These are phyloP conservation scores for Didymella lethalis DNA, from an alignment of 2,329 filamentous ascomycete species.

Conservation along the genomic window DNA sequence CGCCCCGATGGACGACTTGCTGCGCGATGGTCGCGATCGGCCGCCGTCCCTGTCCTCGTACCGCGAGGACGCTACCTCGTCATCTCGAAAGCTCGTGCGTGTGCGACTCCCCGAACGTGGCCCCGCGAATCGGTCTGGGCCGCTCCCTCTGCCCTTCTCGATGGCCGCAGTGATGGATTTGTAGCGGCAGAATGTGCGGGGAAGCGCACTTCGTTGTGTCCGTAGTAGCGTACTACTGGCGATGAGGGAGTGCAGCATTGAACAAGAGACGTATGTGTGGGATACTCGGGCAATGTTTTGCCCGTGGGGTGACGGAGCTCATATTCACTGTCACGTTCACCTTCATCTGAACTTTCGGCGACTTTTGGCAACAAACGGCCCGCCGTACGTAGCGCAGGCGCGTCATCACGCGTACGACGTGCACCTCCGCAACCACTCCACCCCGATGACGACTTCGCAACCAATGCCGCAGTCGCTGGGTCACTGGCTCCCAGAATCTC, in stretches of 20 bases:
- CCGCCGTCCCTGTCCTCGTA: slow-evolving; percentile 12
- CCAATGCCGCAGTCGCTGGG: neutral
- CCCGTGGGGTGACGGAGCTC: neutral
- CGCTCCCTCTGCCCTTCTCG: slow-evolving; percentile 37
- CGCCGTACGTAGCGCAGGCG: slow-evolving; percentile 3
- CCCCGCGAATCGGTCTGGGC: slow-evolving; percentile 22
- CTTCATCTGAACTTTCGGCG: slow-evolving; percentile 8
- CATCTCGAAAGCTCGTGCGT: slow-evolving; percentile 3
- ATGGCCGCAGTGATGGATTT: slow-evolving; percentile 47
- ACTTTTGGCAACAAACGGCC: slow-evolving; percentile 18
- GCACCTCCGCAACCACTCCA: neutral
- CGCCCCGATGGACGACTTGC: slow-evolving; percentile 19
- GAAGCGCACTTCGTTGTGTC: slow-evolving; percentile 22
- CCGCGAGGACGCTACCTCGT: neutral
- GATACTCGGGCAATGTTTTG: neutral
- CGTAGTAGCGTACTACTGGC: slow-evolving; percentile 29
- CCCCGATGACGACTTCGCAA: neutral
- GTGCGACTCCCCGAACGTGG: slow-evolving; percentile 22
- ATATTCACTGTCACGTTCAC: slow-evolving; percentile 5
- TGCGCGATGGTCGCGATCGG: slow-evolving; percentile 14
- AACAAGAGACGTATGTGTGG: neutral
- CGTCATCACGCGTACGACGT: neutral
- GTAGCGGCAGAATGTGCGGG: slow-evolving; percentile 34
- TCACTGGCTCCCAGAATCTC: too few species aligned
- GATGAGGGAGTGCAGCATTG: slow-evolving; percentile 34